A percentile compares a stretch with the other conserved stretches of the same genome.
Conservation (phyloP, 805 yeast species). For the Pichia nanzhaoensis region DNA sequence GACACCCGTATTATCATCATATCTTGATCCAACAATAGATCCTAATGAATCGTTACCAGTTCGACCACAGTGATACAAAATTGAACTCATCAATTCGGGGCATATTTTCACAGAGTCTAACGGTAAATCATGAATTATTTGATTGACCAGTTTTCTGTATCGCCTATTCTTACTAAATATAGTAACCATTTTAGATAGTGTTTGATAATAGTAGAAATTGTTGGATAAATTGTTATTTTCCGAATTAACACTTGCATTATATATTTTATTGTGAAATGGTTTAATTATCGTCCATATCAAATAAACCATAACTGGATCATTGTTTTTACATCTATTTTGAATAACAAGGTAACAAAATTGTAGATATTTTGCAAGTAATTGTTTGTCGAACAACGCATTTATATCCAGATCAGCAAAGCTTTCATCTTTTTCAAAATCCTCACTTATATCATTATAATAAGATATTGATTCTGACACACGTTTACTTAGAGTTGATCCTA, state of each 20-base stretch:
- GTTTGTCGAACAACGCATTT: conserved; percentile 13
- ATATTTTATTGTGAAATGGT: conserved; percentile 27
- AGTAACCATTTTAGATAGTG: conserved; percentile 23
- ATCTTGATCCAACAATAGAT: conserved; percentile 24
- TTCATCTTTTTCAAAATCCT: background rate
- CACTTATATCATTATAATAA: conserved; percentile 4
- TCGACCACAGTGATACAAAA: conserved; percentile 26
- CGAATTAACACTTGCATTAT: conserved; percentile 21
- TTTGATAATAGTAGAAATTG: conserved; percentile 26
- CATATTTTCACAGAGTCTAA: conserved; percentile 28
- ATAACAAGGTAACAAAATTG: conserved; percentile 25
- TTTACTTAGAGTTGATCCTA: conserved; percentile 13
- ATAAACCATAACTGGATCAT: conserved; percentile 26
- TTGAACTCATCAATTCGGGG: conserved; percentile 29
- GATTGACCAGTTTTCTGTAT: conserved; percentile 22
- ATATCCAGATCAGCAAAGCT: conserved; percentile 4
- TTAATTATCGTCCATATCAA: conserved; percentile 24
- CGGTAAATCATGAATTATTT: conserved; percentile 27
- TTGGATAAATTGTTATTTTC: conserved; percentile 24
- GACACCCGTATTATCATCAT: conserved; percentile 15
- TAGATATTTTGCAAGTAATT: conserved; percentile 23
- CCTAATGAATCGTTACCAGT: conserved; percentile 22
- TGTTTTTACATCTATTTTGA: conserved; percentile 17
- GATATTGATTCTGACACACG: conserved; percentile 11
- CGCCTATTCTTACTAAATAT: conserved; percentile 27